These are phyloP conservation scores for Apiotrichum mycotoxinovorans DNA, from an alignment of 1,284 basidiomycete species.

Conservation along the genomic window DNA sequence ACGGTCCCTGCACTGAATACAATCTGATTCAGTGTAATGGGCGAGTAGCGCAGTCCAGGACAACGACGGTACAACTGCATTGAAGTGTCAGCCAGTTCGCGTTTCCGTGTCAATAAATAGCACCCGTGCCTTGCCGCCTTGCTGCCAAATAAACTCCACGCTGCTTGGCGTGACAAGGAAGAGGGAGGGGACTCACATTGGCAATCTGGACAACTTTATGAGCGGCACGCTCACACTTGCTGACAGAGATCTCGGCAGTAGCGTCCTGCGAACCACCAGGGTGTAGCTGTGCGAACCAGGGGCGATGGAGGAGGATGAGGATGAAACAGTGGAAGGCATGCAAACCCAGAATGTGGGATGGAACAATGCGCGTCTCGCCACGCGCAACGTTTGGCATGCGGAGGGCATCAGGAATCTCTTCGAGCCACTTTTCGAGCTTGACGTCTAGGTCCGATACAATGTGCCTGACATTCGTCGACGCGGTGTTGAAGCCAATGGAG, in stretches of 20 bases:
- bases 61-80: constrained; percentile 23
- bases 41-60: constrained; percentile 34
- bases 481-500: constrained; percentile 16
- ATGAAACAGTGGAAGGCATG: constrained; percentile 26
- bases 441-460: constrained; percentile 17
- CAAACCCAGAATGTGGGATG: constrained; percentile 27
- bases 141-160: too few relatives aligned
- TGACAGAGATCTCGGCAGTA: constrained; percentile 5
- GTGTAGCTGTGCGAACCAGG: constrained; percentile 17
- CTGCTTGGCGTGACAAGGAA: not conserved
- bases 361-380: constrained; percentile 6
- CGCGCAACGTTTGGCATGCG: constrained; percentile 5
- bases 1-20: constrained; percentile 36
- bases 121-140: not conserved
- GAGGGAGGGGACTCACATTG: not conserved
- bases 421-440: constrained; percentile 20
- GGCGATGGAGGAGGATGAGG: constrained; percentile 29
- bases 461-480: constrained; percentile 13
- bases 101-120: not conserved
- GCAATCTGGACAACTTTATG: constrained; percentile 24
- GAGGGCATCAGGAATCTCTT: constrained; percentile 19
- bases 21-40: constrained; percentile 32
- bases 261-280: not conserved
- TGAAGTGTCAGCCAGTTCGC: too few relatives aligned
- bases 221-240: constrained; percentile 18